Percentiles rank a stretch among this genome's conserved stretches.
Conservation (phyloP, 352 stramenopile species). For the Globisporangium parvum region DNA sequence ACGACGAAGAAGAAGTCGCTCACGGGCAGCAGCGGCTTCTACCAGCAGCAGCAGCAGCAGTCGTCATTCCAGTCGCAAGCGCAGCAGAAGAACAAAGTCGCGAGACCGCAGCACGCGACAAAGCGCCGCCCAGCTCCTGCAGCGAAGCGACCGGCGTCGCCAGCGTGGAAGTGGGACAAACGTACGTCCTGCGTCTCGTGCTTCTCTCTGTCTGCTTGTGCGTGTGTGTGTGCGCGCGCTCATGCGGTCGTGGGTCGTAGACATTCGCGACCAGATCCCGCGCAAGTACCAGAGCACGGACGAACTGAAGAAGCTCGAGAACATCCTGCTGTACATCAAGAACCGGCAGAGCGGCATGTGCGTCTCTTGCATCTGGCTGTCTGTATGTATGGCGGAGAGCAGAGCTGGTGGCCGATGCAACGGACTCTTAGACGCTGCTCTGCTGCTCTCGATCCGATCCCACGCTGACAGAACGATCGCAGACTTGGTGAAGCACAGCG, state of each 20-base stretch:
- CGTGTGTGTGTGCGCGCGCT: background rate
- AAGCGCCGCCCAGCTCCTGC: conserved; percentile 8
- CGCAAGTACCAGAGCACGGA: conserved; percentile 76
- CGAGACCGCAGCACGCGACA: conserved; percentile 2
- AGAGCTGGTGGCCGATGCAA: background rate
- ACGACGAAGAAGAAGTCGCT: conserved; percentile 3
- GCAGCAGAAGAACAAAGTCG: conserved; percentile 9
- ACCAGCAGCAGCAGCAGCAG: background rate
- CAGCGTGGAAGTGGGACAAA: conserved; percentile 77
- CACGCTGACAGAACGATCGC: conserved; percentile 51
- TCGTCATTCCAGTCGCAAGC: background rate
- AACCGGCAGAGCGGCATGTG: conserved; percentile 77
- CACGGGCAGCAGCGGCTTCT: background rate
- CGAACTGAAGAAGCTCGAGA: conserved; percentile 83
- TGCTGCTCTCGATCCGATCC: background rate
- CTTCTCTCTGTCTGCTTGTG: too few relatives aligned
- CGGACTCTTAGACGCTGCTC: background rate
- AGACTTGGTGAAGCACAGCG: conserved; percentile 77
- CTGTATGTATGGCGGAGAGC: background rate
- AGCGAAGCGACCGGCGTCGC: conserved; percentile 25
- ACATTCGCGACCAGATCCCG: conserved; percentile 70
- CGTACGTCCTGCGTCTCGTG: conserved; percentile 24
- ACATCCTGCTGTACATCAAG: conserved; percentile 82
- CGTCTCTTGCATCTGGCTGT: conserved; percentile 11
- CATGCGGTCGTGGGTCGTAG: conserved; percentile 19